phyloP scores from a whole-genome alignment of 129 eudicot genomes.

The Chrysanthemum lavandulifolium region DNA sequence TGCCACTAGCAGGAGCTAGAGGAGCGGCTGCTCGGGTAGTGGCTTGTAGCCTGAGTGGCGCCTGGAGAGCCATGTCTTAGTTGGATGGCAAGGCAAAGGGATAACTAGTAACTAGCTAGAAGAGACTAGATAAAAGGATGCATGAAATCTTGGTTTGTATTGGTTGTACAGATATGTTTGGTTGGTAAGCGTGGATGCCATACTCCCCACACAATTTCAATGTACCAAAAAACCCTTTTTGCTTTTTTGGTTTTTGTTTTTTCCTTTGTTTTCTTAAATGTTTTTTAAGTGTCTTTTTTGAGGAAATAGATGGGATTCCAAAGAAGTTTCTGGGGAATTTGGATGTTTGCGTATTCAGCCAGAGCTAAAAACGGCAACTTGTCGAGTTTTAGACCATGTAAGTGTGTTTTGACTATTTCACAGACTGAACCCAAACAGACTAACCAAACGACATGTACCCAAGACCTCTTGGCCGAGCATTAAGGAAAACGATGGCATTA shows the following conservation, averaged over 20 bases:
- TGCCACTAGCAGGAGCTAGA: slow-evolving; percentile 31
- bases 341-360: neutral
- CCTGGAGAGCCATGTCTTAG: slow-evolving; percentile 55
- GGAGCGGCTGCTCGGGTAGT: slow-evolving; percentile 33
- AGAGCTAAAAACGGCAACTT: neutral
- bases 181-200: slow-evolving; percentile 74
- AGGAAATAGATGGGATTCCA: neutral
- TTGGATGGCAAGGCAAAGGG: slow-evolving; percentile 32
- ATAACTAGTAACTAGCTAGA: neutral
- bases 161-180: slow-evolving; percentile 21
- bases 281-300: neutral
- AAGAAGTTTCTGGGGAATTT: neutral
- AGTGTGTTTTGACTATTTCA: too few species aligned
- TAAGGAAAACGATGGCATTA: neutral
- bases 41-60: slow-evolving; percentile 41
- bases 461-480: too few species aligned
- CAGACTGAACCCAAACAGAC: too few species aligned
- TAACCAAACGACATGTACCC: neutral
- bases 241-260: slow-evolving; percentile 28
- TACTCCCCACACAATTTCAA: slow-evolving; percentile 66
- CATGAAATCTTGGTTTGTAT: slow-evolving; percentile 22
- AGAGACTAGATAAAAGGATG: slow-evolving; percentile 13
- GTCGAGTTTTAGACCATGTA: too few species aligned
- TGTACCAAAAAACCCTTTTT: slow-evolving; percentile 9
- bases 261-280: slow-evolving; percentile 27